Base-by-base conservation (phyloP, 345 rosid genomes). In the Acer campestre region DNA sequence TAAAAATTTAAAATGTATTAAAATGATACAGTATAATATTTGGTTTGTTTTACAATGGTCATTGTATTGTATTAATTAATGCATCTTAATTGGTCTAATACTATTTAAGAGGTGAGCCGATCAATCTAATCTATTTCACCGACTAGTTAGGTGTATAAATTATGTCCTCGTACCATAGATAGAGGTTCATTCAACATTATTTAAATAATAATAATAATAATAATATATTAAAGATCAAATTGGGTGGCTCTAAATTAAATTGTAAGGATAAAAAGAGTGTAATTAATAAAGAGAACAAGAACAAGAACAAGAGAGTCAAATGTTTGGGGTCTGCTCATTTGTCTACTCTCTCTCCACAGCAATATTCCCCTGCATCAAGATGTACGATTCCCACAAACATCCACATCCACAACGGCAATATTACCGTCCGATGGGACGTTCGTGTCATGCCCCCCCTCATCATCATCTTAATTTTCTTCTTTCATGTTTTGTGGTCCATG, bases 351-450 rank as follows among this genome's bases (percentile, higher is more conserved):
- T 53, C 0, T 68, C 74, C 72, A 56, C 76, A 67, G 67, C 65
- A 58, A 73, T 55, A 49, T 71, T 67, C 67, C 8, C 55, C 4
- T 12, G 44, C 16, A 14, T 51, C 46, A 11, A 53, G 58, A 3
- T 20, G 55, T 69, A 62, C 16, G 64, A 62, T 71, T 68, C 35
- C 49, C 49, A 2, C 58, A 53, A 53, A 53, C 46, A 42, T 7
- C 38, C 7, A 49, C 55, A 49, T 4, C 58, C 20, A 17, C 58
- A 29, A 64, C 6, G 38, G 68, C 62, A 69, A 80, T 44, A 63
- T 77, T 75, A 77, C 67, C 71, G 14, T 72, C 17, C 10, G 76
- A 53, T 49, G 80, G 58, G 78, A 79, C 64, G 70, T 53, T 79
- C 61, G 5, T 20, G 42, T 59, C 51, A 14, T 73, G 68, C 69